Conservation (phyloP, 2,329 filamentous ascomycete genomes). For the Scedosporium boydii region DNA sequence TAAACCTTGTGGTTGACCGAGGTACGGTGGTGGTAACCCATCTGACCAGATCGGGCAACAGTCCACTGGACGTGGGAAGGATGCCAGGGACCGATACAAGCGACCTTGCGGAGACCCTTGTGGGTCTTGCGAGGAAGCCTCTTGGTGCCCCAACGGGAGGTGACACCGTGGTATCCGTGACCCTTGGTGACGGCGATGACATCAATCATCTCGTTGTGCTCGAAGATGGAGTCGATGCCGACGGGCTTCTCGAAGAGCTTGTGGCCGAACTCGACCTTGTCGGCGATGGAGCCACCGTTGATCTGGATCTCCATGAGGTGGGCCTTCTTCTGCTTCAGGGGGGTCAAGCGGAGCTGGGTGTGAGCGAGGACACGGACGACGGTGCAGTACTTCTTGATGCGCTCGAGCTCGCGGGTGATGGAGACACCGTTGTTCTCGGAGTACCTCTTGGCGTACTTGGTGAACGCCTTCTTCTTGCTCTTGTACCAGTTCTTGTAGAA, state of each 20-base stretch:
- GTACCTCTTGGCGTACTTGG: constrained; percentile 99
- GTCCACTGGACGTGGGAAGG: constrained; percentile 99
- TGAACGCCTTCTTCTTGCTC: constrained; percentile 99
- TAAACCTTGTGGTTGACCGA: constrained; percentile 99
- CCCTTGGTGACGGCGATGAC: constrained; percentile 99
- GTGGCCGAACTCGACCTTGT: constrained; percentile 95
- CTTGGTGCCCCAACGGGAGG: constrained; percentile 98
- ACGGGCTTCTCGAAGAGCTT: constrained; percentile 99
- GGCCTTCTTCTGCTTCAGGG: constrained; percentile 99
- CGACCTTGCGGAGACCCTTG: constrained; percentile 99
- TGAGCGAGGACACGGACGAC: constrained; percentile 98
- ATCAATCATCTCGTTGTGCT: constrained; percentile 99
- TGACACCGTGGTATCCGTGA: constrained; percentile 97
- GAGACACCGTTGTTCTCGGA: constrained; percentile 83
- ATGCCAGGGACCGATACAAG: constrained; percentile 99
- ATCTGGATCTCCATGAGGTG: constrained; percentile 99
- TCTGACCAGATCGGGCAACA: constrained; percentile 98
- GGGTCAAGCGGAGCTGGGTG: constrained; percentile 98
- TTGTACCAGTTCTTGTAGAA: constrained; percentile 99
- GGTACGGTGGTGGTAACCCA: constrained; percentile 99
- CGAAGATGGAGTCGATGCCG: constrained; percentile 86
- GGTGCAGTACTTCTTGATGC: constrained; percentile 99
- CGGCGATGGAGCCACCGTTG: constrained; percentile 91
- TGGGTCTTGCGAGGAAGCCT: constrained; percentile 99
- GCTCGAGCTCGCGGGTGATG: constrained; percentile 95